Base-by-base conservation (phyloP, 805 yeast species). In the Candida alai region DNA sequence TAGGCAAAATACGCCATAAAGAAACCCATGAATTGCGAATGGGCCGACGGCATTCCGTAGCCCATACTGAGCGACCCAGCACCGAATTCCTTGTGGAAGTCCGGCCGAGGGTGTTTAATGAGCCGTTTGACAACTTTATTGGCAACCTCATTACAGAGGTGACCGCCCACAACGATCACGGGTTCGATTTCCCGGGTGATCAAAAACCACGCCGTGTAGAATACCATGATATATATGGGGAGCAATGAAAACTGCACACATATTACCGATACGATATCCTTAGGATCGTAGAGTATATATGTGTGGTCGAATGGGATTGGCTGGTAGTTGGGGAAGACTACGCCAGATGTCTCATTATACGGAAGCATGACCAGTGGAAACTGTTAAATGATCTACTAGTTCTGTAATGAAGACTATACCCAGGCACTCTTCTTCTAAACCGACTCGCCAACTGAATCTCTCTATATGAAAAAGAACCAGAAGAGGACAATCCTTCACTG, bases 11-110 rank as follows among this genome's bases (percentile, higher is more conserved):
- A 84, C 6, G 72, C 63, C n/a, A 76, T 71, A 43, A 83, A 78
- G 53, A 78, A 93, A 2, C 95, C 94, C 88, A 90, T 84, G 57
- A 89, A 93, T 60, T 90, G 98, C 0, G 96, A 78, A 58, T 90
- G 98, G 1, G 98, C 96, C 34, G 89, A 79, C 0, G 98, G 98
- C 97, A 90, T 90, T 0, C 98, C 98, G 54, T 81, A 88, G 1
- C 83, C 79, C 42, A 83, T 69, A 38, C 76, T 57, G 28, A 52
- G 52, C 17, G 63, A 69, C 17, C 47, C 76, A 28, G 64, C 52
- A 5, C 72, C 73, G 35, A 67, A 67, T 25, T 59, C 62, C 36
- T 56, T 58, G 43, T 67, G 73, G 49, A 66, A 66, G 5, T 64
- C 72, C 6, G 98, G 98, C 41, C 98, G 69, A 15, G 85, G 81